A percentile compares a stretch with the other conserved stretches of the same genome.
Evolutionary conservation across 2,329 filamentous ascomycete genomes (phyloP).

Genomic region (Ophiosphaerella narmari): DNA sequence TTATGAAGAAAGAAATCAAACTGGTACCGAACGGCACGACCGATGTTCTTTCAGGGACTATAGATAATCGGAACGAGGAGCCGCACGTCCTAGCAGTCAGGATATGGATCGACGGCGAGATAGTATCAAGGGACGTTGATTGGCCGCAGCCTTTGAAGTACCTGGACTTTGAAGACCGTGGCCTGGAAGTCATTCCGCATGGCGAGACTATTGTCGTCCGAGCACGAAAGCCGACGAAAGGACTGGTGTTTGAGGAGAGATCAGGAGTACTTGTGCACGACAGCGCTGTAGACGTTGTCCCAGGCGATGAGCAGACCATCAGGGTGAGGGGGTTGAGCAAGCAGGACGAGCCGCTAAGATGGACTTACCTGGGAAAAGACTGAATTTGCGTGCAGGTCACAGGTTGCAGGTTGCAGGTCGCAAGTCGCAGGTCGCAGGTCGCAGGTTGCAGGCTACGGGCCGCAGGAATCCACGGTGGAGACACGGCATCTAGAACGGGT

Average conservation of each 20-base stretch:
- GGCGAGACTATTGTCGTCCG: slow-evolving; percentile 53
- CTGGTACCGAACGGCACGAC: slow-evolving; percentile 62
- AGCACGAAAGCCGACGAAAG: slow-evolving; percentile 60
- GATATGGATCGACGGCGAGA: slow-evolving; percentile 57
- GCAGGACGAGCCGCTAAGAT: slow-evolving; percentile 47
- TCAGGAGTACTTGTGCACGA: slow-evolving; percentile 60
- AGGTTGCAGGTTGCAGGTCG: slow-evolving; percentile 4
- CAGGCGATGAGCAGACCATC: slow-evolving; percentile 60
- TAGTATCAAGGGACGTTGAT: slow-evolving; percentile 61
- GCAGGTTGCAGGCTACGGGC: slow-evolving; percentile 7
- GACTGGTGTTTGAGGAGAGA: slow-evolving; percentile 64
- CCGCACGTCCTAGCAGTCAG: slow-evolving; percentile 61
- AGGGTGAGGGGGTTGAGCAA: slow-evolving; percentile 48
- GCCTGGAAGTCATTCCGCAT: slow-evolving; percentile 50
- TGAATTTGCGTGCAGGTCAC: slow-evolving; percentile 14
- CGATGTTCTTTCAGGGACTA: slow-evolving; percentile 55
- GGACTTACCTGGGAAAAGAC: slow-evolving; percentile 52
- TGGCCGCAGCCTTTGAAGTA: slow-evolving; percentile 67
- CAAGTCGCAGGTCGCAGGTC: not conserved
- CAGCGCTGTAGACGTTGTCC: slow-evolving; percentile 62
- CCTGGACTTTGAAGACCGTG: slow-evolving; percentile 57
- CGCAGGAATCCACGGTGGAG: slow-evolving; percentile 2
- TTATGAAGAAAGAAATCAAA: slow-evolving; percentile 54
- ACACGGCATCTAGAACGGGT: not conserved
- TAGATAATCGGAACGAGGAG: slow-evolving; percentile 58